Evolutionary conservation across 352 stramenopile genomes (phyloP), one percentile per base, ranked within the genome.

Genomic region (Thraustotheca clavata): DNA sequence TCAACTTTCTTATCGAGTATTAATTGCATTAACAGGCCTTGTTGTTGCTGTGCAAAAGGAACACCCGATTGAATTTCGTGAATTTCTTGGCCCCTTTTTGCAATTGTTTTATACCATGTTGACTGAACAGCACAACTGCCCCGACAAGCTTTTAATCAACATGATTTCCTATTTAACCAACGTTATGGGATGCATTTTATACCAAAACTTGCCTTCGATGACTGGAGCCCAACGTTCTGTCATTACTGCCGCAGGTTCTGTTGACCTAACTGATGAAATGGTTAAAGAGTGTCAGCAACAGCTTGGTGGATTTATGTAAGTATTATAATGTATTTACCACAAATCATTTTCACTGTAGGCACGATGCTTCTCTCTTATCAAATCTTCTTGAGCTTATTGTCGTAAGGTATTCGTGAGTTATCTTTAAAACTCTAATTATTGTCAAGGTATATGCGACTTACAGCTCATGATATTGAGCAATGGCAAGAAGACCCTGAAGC

Each of bases 41-140:
- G 72, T 91, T 26, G 80, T 90, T 27, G 79, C 68, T 7, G 67
- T 89, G 8, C 85, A 94, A 57, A 86, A 89, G 39, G 72, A 79
- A 61, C 89, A 94, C 69, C 72, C 85, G 38, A 83, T 94, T 62
- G 85, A 92, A 72, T 94, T 92, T 59, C 83, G 85, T 22, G 74
- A 83, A 24, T 91, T 90, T 59, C 49, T 94, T 47, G 34, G 76
- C 52, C 39, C 36, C 3, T 65, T 65, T 55, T 31, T 65, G 3
- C 36, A 52, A 39, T 38, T 27, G 14, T 65, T 65, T 40, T 54
- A 65, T 46, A 20, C 38, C 31, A 40, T 31, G n/a, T 22, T 65
- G 26, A 47, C 60, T 67, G 36, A 59, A 43, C 66, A 18, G 29
- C 24, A n/a, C 39, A 57, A 11, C 26, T 61, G 9, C 33, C 67